phyloP scores from a whole-genome alignment of 2,329 filamentous ascomycete species.

The Xylariaceae sp. region DNA sequence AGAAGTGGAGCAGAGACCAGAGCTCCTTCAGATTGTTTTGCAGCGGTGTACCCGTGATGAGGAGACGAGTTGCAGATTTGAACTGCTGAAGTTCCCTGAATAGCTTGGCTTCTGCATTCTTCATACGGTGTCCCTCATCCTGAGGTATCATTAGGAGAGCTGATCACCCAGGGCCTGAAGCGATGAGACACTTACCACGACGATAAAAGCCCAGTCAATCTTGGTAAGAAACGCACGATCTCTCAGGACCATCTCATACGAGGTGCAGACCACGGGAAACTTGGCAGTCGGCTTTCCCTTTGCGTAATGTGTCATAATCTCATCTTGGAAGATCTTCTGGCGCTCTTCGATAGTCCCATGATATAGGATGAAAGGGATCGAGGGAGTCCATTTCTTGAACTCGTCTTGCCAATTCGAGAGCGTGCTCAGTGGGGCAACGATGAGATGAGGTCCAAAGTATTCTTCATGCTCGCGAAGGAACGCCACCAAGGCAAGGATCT shows the following conservation, averaged over 20 bases:
- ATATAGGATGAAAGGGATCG: constrained; percentile 83
- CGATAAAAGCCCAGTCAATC: constrained; percentile 95
- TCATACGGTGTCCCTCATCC: constrained; percentile 95
- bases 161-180: not conserved
- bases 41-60: constrained; percentile 91
- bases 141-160: constrained; percentile 31
- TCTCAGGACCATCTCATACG: constrained; percentile 92
- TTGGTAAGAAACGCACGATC: constrained; percentile 76
- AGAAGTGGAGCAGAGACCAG: constrained; percentile 91
- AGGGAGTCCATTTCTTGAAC: constrained; percentile 83
- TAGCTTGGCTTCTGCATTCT: constrained; percentile 89
- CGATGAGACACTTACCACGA: constrained; percentile 62
- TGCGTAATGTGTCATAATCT: constrained; percentile 64
- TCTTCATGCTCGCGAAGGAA: constrained; percentile 80
- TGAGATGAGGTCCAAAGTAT: constrained; percentile 79
- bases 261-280: constrained; percentile 91
- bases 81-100: constrained; percentile 87
- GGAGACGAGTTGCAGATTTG: constrained; percentile 78
- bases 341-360: constrained; percentile 78
- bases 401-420: constrained; percentile 95
- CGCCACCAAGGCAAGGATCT: constrained; percentile 83
- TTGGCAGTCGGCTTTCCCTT: constrained; percentile 52
- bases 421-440: constrained; percentile 85
- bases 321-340: constrained; percentile 66
- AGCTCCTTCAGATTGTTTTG: constrained; percentile 94